Evolutionary conservation across 805 yeast species (phyloP).

Genomic region (Schwanniomyces yamadae): DNA sequence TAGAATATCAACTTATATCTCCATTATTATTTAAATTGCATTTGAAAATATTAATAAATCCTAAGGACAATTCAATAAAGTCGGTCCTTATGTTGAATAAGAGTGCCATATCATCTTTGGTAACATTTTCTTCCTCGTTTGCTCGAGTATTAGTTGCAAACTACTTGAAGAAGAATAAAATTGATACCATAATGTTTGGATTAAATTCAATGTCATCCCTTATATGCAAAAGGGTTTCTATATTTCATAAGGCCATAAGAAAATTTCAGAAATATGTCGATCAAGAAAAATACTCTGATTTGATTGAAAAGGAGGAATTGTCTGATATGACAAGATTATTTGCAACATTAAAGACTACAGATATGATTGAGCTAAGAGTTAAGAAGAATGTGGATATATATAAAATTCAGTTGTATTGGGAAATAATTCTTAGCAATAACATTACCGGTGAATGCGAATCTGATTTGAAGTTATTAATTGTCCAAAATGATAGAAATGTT

Average conservation of each 20-base stretch:
- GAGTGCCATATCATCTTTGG: conserved; percentile 10
- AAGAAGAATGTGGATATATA: neutral
- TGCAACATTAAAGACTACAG: conserved; percentile 20
- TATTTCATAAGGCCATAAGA: conserved; percentile 19
- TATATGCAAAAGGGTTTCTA: conserved; percentile 20
- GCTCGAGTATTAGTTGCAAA: conserved; percentile 15
- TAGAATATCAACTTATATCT: conserved; percentile 15
- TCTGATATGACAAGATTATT: conserved; percentile 15
- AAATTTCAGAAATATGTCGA: conserved; percentile 17
- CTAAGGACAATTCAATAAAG: conserved; percentile 12
- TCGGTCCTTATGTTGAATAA: conserved; percentile 6
- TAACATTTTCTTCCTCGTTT: conserved; percentile 24
- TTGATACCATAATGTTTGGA: conserved; percentile 30
- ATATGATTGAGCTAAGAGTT: conserved; percentile 15
- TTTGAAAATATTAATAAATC: conserved; percentile 14
- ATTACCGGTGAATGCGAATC: conserved; percentile 26
- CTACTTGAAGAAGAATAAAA: conserved; percentile 25
- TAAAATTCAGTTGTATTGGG: conserved; percentile 20
- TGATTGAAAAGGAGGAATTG: conserved; percentile 12
- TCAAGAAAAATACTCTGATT: conserved; percentile 6
- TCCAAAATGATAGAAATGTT: conserved; percentile 6
- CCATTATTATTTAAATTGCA: conserved; percentile 23
- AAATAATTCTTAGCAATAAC: conserved; percentile 19
- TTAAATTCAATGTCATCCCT: conserved; percentile 30
- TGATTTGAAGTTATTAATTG: conserved; percentile 11